Evolutionary conservation across 768 basidiomycete genomes (phyloP).

Genomic region (Suillus placidus): DNA sequence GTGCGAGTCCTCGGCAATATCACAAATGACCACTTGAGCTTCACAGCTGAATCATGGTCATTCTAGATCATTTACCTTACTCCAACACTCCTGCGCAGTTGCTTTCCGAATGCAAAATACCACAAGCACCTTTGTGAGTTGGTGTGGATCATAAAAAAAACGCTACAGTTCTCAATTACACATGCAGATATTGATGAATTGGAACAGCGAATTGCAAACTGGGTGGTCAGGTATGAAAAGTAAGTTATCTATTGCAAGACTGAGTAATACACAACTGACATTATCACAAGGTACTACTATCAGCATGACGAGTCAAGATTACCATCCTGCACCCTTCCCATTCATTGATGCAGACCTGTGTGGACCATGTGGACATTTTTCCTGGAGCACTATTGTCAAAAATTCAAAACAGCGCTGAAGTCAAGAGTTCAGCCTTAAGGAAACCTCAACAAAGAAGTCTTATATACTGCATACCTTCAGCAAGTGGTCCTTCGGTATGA

Average conservation of each 20-base stretch:
- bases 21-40: slow-evolving; percentile 12
- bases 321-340: slow-evolving; percentile 17
- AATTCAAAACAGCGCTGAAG: slow-evolving; percentile 16
- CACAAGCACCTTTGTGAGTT: slow-evolving; percentile 17
- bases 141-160: slow-evolving; percentile 12
- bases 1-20: slow-evolving; percentile 39
- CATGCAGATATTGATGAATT: slow-evolving; percentile 6
- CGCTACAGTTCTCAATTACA: slow-evolving; percentile 5
- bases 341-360: slow-evolving; percentile 24
- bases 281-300: slow-evolving; percentile 14
- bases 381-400: slow-evolving; percentile 22
- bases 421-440: slow-evolving; percentile 19
- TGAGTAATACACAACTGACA: background rate
- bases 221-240: slow-evolving; percentile 17
- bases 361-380: slow-evolving; percentile 28
- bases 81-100: slow-evolving; percentile 18
- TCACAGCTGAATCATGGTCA: slow-evolving; percentile 23
- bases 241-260: background rate
- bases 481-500: slow-evolving; percentile 13
- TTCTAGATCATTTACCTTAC: slow-evolving; percentile 27
- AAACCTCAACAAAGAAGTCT: slow-evolving; percentile 16
- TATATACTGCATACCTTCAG: slow-evolving; percentile 10
- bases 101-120: slow-evolving; percentile 16
- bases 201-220: background rate
- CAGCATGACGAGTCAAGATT: slow-evolving; percentile 13